Conservation (phyloP, 495 filamentous ascomycete species). For the Neurospora sp. region DNA sequence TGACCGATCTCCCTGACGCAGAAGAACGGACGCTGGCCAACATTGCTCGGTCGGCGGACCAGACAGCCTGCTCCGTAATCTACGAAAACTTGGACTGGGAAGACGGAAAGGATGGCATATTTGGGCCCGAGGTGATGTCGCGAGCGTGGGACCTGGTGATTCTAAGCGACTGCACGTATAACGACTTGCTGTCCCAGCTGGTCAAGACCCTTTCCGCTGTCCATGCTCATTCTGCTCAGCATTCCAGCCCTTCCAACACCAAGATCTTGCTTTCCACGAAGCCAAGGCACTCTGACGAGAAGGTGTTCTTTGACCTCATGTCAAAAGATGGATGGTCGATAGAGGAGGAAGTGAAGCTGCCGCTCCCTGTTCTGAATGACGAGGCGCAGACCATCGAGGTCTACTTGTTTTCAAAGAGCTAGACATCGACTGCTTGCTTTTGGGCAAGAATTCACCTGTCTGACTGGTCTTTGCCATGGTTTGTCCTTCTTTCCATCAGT, state of each 20-base stretch:
- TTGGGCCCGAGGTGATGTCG: constrained; percentile 26
- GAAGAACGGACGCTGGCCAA: constrained; percentile 39
- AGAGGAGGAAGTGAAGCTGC: constrained; percentile 35
- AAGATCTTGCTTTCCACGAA: constrained; percentile 70
- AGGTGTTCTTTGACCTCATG: constrained; percentile 72
- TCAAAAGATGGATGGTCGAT: constrained; percentile 41
- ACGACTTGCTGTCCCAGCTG: constrained; percentile 69
- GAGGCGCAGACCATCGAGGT: constrained; percentile 51
- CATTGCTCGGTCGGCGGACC: constrained; percentile 20
- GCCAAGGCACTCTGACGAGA: constrained; percentile 73
- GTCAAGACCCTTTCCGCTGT: constrained; percentile 58
- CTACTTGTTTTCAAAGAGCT: constrained; percentile 34
- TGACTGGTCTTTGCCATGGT: background rate
- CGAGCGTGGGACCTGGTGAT: constrained; percentile 59
- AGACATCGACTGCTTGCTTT: background rate
- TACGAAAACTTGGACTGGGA: constrained; percentile 72
- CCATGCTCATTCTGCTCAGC: constrained; percentile 10
- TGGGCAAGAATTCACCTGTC: background rate
- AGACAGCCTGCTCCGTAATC: constrained; percentile 2
- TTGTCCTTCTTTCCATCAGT: background rate
- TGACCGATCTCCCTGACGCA: constrained; percentile 79
- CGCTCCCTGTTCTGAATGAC: constrained; percentile 48
- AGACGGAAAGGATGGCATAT: constrained; percentile 24
- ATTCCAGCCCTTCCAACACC: constrained; percentile 2
- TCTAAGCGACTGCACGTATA: constrained; percentile 93